Evolutionary conservation across 2,329 filamentous ascomycete species (phyloP).

Genomic region (Colletotrichum gloeosporioides): DNA sequence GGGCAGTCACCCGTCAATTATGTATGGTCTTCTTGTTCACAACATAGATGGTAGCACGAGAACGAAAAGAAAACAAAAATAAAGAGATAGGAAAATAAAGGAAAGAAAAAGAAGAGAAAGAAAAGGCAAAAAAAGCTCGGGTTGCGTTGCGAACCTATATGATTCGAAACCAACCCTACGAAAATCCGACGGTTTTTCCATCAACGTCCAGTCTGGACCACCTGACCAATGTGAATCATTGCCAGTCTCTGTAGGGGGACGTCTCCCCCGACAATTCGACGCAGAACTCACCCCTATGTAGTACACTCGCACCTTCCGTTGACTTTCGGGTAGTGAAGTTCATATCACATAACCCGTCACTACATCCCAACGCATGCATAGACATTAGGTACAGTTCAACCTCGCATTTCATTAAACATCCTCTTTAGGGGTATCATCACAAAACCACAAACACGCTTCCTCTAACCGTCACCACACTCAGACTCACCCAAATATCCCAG

Average conservation of each 20-base stretch:
- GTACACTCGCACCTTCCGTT: background rate
- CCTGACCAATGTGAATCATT: background rate
- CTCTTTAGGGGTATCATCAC: background rate
- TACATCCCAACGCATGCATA: accelerated
- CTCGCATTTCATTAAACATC: background rate
- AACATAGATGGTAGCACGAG: too few species aligned
- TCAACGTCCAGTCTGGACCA: background rate
- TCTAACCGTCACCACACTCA: background rate
- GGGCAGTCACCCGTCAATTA: too few species aligned
- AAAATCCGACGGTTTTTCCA: background rate
- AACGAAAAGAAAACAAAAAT: too few species aligned
- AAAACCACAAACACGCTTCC: background rate
- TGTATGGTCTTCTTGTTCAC: too few species aligned
- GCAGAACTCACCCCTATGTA: background rate
- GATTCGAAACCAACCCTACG: background rate
- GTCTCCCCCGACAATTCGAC: background rate
- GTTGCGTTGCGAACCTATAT: too few species aligned
- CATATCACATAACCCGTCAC: background rate
- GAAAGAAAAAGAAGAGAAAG: too few species aligned
- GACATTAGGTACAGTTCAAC: background rate
- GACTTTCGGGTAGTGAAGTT: accelerated
- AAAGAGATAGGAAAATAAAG: too few species aligned
- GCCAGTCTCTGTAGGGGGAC: background rate
- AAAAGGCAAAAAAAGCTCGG: too few species aligned
- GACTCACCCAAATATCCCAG: slow-evolving; percentile 26